Evolutionary conservation across 2,329 filamentous ascomycete species (phyloP).

Genomic region (Hymenoscyphus albidus): DNA sequence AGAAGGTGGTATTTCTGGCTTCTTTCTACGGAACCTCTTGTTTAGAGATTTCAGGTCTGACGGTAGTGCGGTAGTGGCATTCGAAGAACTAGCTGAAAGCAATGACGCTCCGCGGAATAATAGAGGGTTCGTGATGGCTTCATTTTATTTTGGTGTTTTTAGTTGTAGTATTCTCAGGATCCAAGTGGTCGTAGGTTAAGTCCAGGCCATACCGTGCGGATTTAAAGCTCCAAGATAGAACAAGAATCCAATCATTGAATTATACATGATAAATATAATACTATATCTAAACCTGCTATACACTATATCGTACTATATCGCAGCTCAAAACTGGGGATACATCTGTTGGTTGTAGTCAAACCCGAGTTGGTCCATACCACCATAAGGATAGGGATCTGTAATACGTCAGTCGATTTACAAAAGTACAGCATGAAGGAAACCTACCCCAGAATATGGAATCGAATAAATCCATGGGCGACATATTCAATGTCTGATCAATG

Average conservation of each 20-base stretch:
- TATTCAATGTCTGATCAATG: constrained; percentile 54
- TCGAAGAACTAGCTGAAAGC: no score
- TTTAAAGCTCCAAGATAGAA: not conserved
- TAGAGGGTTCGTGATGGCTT: no score
- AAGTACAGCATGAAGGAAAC: not conserved
- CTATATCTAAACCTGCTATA: not conserved
- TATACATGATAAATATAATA: not conserved
- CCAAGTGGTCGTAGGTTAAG: no score
- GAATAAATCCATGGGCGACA: constrained; percentile 65
- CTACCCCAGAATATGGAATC: constrained; percentile 66
- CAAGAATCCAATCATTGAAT: not conserved
- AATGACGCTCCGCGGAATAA: no score
- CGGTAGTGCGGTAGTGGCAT: no score
- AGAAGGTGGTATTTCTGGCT: no score
- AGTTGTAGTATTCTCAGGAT: no score
- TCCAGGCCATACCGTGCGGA: no score
- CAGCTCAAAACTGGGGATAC: constrained; percentile 8
- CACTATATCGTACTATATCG: constrained; percentile 5
- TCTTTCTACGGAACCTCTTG: no score
- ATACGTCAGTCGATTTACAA: not conserved
- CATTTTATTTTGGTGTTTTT: no score
- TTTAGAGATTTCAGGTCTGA: no score
- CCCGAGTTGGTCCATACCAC: constrained; percentile 5
- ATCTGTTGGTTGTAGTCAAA: constrained; percentile 6
- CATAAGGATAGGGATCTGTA: constrained; percentile 8